Conservation (phyloP, 2,329 filamentous ascomycete species). For the Clonostachys solani region DNA sequence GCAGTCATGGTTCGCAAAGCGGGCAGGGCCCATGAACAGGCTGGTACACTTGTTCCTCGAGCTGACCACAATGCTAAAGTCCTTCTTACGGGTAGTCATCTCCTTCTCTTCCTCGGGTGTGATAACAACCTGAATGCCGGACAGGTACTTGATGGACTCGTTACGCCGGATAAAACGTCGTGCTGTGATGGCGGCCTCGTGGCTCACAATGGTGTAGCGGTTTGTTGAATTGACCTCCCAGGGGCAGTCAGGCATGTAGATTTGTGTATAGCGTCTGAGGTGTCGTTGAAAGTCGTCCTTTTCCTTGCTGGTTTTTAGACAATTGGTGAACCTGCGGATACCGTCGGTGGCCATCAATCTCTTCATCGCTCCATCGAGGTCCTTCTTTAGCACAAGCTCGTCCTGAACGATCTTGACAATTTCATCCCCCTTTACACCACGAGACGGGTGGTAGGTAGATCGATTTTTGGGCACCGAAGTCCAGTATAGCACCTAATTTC, state of each 20-base stretch:
- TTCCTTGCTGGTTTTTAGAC: slow-evolving; percentile 70
- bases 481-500: slow-evolving; percentile 83
- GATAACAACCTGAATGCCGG: slow-evolving; percentile 87
- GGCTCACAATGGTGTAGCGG: slow-evolving; percentile 85
- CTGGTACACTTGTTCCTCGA: slow-evolving; percentile 87
- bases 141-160: slow-evolving; percentile 85
- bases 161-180: slow-evolving; percentile 74
- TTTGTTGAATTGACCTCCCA: slow-evolving; percentile 92
- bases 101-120: slow-evolving; percentile 86
- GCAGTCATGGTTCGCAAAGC: slow-evolving; percentile 97
- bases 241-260: slow-evolving; percentile 89
- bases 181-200: slow-evolving; percentile 85
- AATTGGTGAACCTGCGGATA: slow-evolving; percentile 64
- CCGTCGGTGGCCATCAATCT: slow-evolving; percentile 70
- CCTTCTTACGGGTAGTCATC: slow-evolving; percentile 76
- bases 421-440: slow-evolving; percentile 67
- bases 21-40: slow-evolving; percentile 88
- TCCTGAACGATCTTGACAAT: slow-evolving; percentile 57
- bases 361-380: slow-evolving; percentile 66
- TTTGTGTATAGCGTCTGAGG: slow-evolving; percentile 83
- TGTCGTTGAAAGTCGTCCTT: slow-evolving; percentile 84
- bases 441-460: slow-evolving; percentile 77
- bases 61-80: slow-evolving; percentile 96
- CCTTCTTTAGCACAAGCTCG: slow-evolving; percentile 70
- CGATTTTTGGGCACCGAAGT: slow-evolving; percentile 93